Evolutionary conservation across 768 basidiomycete genomes (phyloP), one percentile per base, ranked within the genome.

Genomic region (Russula dissimulans): DNA sequence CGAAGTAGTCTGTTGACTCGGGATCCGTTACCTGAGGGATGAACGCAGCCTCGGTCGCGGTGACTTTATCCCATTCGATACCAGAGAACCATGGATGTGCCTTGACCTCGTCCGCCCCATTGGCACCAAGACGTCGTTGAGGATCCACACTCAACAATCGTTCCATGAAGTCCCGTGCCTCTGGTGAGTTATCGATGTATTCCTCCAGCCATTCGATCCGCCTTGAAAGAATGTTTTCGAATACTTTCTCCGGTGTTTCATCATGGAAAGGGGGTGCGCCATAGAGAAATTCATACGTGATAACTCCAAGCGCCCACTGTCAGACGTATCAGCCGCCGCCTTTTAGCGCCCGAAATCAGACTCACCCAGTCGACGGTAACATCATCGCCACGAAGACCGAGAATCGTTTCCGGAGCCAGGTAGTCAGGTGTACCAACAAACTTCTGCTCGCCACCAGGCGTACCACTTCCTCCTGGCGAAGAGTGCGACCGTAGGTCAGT

Each of bases 1-100:
- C 97, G 68, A 99, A 99, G 75, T 99, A 99, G 71, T 99, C 97
- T n/a, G 97, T 99, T 22, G 93, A 95, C 74, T 97, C 95, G 4
- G 95, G 94, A 72, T 98, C 95, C 14, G 88, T 83, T 38, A 97
- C 84, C 69, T 94, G 89, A 49, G 97, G 97, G 54, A 98, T 92
- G 75, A 99, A 99, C 36, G 87, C 90, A 10, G 94, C 93, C 73
- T 95, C 89, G 5, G 85, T 83, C 8, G 83, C 83, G 8, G 91
- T 90, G 56, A 99, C 85, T 60, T 88, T 87, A 58, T 91, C 84
- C 97, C 97, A 99, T 62, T 97, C 89, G 64, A 98, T 88, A 38
- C 83, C 90, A 48, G 81, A 76, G 69, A 99, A 89, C 77, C 93
- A 95, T 0, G 91, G 85, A 70, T 99, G 97, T 0, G 78, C 77